These are phyloP conservation scores for Chloris gayana DNA, from an alignment of 176 grass and related monocot species.

Conservation along the genomic window DNA sequence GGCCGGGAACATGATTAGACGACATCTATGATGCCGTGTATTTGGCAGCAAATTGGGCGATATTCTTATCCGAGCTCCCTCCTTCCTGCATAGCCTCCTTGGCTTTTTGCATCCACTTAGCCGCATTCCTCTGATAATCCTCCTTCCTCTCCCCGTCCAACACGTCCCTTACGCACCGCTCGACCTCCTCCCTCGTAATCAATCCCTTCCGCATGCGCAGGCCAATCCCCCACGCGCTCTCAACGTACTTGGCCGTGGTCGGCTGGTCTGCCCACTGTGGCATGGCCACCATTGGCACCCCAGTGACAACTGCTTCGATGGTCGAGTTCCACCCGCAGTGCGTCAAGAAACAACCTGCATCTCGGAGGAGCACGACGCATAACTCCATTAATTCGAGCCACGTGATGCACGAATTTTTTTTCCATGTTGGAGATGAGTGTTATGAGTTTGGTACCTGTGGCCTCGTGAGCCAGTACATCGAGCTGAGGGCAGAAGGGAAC, in stretches of 20 bases:
- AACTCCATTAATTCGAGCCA: background rate
- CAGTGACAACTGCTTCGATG: constrained; percentile 23
- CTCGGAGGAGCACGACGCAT: background rate
- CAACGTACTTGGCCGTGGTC: constrained; percentile 44
- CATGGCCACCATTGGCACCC: constrained; percentile 38
- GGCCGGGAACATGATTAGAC: background rate
- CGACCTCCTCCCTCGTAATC: constrained; percentile 2
- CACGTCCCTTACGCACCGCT: constrained; percentile 30
- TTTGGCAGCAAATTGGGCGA: background rate
- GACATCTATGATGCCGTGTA: background rate
- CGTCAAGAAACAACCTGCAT: constrained; percentile 51
- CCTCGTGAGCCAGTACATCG: constrained; percentile 44
- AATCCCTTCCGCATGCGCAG: constrained; percentile 1
- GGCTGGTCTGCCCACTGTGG: constrained; percentile 51
- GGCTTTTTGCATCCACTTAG: constrained; percentile 13
- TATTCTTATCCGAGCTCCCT: constrained; percentile 34
- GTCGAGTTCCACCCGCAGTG: constrained; percentile 68
- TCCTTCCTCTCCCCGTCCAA: constrained; percentile 28
- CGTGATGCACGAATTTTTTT: too few relatives aligned
- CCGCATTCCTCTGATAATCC: background rate
- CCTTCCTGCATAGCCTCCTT: constrained; percentile 9
- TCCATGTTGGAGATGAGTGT: background rate
- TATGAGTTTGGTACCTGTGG: background rate
- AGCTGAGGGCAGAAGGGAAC: constrained; percentile 41
- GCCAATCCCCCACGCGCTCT: constrained; percentile 44